These are phyloP conservation scores for Triticum urartu DNA, from an alignment of 176 grass and related monocot species.

Conservation along the genomic window DNA sequence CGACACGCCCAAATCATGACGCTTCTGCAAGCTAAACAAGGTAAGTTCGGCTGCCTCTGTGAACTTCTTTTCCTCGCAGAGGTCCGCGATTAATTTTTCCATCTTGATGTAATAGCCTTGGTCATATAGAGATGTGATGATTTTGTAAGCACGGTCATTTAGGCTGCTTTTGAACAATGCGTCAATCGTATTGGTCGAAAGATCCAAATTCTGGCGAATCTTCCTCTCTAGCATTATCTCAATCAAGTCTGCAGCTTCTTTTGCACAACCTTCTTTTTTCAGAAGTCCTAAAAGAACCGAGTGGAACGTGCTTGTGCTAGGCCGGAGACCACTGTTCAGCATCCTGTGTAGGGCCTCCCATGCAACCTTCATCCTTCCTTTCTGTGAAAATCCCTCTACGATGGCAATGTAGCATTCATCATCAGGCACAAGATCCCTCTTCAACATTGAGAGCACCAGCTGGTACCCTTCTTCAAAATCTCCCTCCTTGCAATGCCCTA, in stretches of 20 bases:
- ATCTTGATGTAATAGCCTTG: constrained; percentile 80
- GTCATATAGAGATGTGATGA: constrained; percentile 50
- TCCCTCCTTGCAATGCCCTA: constrained; percentile 76
- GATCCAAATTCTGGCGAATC: constrained; percentile 64
- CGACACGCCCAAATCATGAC: constrained; percentile 36
- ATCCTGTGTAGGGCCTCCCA: constrained; percentile 70
- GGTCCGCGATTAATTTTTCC: constrained; percentile 51
- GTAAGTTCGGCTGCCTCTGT: constrained; percentile 62
- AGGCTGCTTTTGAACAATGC: constrained; percentile 49
- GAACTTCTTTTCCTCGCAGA: constrained; percentile 64
- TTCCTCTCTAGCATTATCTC: constrained; percentile 77
- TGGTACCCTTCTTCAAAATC: constrained; percentile 61
- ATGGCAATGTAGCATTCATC: constrained; percentile 52
- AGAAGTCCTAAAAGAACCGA: constrained; percentile 64
- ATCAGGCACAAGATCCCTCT: constrained; percentile 79
- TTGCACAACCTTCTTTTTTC: constrained; percentile 53
- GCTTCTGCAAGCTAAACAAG: constrained; percentile 61
- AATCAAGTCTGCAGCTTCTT: constrained; percentile 69
- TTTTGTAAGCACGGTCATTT: constrained; percentile 53
- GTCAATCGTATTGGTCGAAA: constrained; percentile 56
- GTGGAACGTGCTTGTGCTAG: constrained; percentile 75
- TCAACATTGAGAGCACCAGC: constrained; percentile 71
- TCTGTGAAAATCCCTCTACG: constrained; percentile 64
- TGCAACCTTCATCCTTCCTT: constrained; percentile 55
- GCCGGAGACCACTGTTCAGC: constrained; percentile 69